phyloP scores from a whole-genome alignment of 495 filamentous ascomycete species.

The Aspergillus haitiensis region DNA sequence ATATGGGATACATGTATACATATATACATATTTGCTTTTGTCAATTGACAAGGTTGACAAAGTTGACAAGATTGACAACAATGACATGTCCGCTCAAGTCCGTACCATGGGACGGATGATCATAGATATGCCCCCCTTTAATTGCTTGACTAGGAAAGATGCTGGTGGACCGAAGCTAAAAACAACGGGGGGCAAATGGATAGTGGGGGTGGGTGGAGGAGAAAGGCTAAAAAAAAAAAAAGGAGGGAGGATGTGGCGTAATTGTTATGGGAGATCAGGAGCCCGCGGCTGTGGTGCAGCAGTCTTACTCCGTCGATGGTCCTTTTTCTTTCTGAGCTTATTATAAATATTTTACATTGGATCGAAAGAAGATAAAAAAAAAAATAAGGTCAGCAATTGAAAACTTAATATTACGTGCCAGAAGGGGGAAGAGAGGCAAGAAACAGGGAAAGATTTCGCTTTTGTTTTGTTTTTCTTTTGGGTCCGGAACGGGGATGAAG shows the following conservation, averaged over 20 bases:
- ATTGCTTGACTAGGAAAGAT: background rate
- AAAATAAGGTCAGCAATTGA: too few species aligned
- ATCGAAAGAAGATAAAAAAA: too few species aligned
- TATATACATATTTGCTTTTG: too few species aligned
- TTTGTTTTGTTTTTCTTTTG: background rate
- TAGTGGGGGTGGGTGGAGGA: background rate
- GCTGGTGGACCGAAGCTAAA: background rate
- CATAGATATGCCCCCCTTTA: background rate
- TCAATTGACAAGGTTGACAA: too few species aligned
- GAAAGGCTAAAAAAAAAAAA: background rate
- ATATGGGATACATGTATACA: too few species aligned
- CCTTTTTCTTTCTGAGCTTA: background rate
- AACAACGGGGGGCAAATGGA: background rate
- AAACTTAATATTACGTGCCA: background rate
- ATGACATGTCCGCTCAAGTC: background rate
- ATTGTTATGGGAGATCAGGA: slow-evolving; percentile 1
- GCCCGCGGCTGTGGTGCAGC: background rate
- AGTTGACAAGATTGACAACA: slow-evolving; percentile 3
- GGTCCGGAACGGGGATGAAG: slow-evolving; percentile 12
- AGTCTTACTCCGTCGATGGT: background rate
- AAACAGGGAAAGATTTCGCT: background rate
- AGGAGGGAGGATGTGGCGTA: background rate
- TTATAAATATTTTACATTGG: background rate
- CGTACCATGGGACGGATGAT: background rate
- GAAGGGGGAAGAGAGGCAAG: background rate